A percentile compares a stretch with the other conserved stretches of the same genome.
Conservation (phyloP, 768 basidiomycete genomes). For the Cantharellus cinnabarinus region DNA sequence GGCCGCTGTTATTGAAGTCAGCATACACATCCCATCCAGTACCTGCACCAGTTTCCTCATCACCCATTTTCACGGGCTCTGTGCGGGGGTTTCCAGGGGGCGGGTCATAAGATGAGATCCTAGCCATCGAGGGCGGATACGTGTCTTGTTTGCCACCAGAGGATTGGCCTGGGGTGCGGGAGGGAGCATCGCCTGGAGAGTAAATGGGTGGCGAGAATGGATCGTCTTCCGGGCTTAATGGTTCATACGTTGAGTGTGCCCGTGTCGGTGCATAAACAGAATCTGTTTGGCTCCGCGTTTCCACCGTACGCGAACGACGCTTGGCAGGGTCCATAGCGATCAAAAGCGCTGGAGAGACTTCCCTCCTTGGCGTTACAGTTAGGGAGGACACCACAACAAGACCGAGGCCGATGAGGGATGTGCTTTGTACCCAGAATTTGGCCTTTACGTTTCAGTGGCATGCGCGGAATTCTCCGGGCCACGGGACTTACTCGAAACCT, state of each 20-base stretch:
- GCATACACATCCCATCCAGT: conserved; percentile 57
- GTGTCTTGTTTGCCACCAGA: too few species aligned
- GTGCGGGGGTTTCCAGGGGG: neutral
- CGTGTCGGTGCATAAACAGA: neutral
- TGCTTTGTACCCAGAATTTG: too few species aligned
- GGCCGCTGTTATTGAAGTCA: conserved; percentile 76
- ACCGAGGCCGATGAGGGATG: too few species aligned
- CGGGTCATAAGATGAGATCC: too few species aligned
- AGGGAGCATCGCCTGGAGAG: too few species aligned
- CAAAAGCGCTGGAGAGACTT: too few species aligned
- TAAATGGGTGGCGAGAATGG: neutral
- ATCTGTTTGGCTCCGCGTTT: neutral
- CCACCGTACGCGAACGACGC: neutral
- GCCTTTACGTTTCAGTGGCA: too few species aligned
- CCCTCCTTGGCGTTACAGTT: too few species aligned
- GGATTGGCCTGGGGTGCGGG: too few species aligned
- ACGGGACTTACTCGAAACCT: neutral
- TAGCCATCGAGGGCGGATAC: too few species aligned
- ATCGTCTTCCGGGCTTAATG: neutral
- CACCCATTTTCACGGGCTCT: conserved; percentile 60
- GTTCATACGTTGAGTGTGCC: neutral
- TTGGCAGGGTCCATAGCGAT: neutral
- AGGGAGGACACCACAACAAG: too few species aligned
- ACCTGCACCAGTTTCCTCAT: conserved; percentile 17
- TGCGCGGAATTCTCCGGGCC: neutral